Conservation (phyloP, 192 early-diverging fungal genomes). For the Mortierella claussenii region DNA sequence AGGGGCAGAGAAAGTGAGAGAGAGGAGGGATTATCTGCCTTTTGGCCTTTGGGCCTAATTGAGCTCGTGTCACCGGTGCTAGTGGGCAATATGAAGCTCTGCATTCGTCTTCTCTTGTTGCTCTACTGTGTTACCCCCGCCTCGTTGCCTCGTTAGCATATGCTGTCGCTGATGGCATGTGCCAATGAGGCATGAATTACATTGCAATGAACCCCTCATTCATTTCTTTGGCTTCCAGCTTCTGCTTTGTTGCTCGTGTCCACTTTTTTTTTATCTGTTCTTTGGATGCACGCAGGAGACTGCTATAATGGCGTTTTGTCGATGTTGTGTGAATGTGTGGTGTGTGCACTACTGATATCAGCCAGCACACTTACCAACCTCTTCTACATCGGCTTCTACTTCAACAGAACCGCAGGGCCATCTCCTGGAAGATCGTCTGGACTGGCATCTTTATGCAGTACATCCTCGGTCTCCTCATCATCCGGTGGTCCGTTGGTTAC, state of each 20-base stretch:
- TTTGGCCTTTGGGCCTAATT: too few relatives aligned
- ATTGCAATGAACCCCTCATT: background rate
- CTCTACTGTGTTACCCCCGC: background rate
- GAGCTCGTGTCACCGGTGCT: too few relatives aligned
- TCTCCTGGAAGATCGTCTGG: constrained; percentile 81
- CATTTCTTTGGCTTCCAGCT: background rate
- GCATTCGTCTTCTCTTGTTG: background rate
- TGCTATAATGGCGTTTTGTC: too few relatives aligned
- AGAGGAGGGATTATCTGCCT: background rate
- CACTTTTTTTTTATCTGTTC: background rate
- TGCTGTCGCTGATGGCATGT: background rate
- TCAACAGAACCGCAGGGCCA: constrained; percentile 60
- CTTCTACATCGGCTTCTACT: too few relatives aligned
- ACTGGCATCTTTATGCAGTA: constrained; percentile 82
- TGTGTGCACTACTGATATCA: too few relatives aligned
- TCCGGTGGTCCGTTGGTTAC: constrained; percentile 76
- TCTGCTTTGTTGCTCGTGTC: background rate
- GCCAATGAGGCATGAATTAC: constrained; percentile 18
- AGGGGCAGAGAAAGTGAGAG: background rate
- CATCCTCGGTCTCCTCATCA: constrained; percentile 81
- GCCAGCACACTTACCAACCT: too few relatives aligned
- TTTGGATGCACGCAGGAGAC: background rate
- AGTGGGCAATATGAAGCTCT: too few relatives aligned
- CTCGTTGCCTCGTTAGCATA: constrained; percentile 3
- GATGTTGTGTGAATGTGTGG: too few relatives aligned